Base-by-base conservation (phyloP, 2,329 filamentous ascomycete species). In the Fusarium decemcellulare region DNA sequence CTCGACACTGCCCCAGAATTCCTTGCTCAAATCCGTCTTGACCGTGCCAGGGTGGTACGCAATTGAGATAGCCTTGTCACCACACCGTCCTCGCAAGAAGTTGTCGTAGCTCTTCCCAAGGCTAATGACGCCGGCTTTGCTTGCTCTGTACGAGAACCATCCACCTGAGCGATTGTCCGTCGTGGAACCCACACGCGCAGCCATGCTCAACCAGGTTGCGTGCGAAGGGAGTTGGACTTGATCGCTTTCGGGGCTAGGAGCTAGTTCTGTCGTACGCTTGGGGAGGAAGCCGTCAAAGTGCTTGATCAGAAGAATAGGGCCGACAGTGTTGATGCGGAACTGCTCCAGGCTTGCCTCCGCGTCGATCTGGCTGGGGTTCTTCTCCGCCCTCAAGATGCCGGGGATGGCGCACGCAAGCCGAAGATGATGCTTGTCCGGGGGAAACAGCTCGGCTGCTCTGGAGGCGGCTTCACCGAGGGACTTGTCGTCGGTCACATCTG, bases 41-140 rank as follows among this genome's bases (percentile, higher is more conserved):
- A 96, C 93, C 1, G 93, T 96, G 4, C 93, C 93, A 1, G 93
- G 93, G 79, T 96, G 93, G 74, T 96, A 85, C 10, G 86, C 87
- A 11, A 97, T 81, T 1, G 89, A 89, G 69, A 94, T 83, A 0
- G 91, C 92, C 54, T 87, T 89, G 1, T 87, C 86, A 0, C 85
- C 89, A 62, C 86, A 85, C 43, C 85, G 83, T 5, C 85, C 82
- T 37, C 79, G 79, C 34, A 96, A 80, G 74, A 90, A 87, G 30
- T 92, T 84, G 76, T 96, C 93, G 65, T 94, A 90, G 8, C 87
- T 91, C 80, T 90, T 92, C 8, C 88, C 88, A 12, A 94, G 61
- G 74, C 91, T 91, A 68, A 91, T 93, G 5, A 95, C 89, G 3
- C 86, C 92, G 0, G 92, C 88, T 79, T 96, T 97, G 56, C 88